These are phyloP conservation scores for Imleria badia DNA, from an alignment of 768 basidiomycete genomes.

Conservation along the genomic window DNA sequence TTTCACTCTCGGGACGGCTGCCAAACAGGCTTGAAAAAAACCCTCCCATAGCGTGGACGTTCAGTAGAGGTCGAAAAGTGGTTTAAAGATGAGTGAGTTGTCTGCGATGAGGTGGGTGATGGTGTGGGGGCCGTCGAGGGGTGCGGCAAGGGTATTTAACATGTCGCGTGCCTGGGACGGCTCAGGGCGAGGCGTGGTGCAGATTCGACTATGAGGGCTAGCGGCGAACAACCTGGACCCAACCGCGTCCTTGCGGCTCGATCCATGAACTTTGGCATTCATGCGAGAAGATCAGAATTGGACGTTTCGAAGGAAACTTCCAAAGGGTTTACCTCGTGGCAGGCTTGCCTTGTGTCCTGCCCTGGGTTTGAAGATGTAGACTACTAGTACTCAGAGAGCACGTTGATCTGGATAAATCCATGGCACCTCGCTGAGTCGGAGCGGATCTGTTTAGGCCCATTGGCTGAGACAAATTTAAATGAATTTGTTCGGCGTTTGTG, in stretches of 20 bases:
- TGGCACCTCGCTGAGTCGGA: slow-evolving; percentile 5
- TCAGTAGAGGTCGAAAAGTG: background rate
- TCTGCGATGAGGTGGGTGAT: background rate
- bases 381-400: background rate
- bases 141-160: background rate
- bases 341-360: background rate
- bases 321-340: background rate
- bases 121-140: background rate
- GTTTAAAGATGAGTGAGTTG: background rate
- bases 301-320: background rate
- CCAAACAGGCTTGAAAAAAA: slow-evolving; percentile 7
- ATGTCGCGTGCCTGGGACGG: background rate
- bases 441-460: background rate
- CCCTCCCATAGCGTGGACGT: slow-evolving; percentile 8
- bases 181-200: background rate
- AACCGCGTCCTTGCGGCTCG: background rate
- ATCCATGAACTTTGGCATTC: background rate
- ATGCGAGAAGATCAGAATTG: background rate
- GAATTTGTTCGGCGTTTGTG: background rate
- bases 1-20: slow-evolving; percentile 1
- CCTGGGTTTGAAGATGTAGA: background rate
- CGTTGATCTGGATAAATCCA: background rate
- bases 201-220: background rate
- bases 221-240: slow-evolving; percentile 1
- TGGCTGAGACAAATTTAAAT: background rate